Evolutionary conservation across 768 basidiomycete species (phyloP), one percentile per base, ranked within the genome.

Genomic region (Leccinum broughii): DNA sequence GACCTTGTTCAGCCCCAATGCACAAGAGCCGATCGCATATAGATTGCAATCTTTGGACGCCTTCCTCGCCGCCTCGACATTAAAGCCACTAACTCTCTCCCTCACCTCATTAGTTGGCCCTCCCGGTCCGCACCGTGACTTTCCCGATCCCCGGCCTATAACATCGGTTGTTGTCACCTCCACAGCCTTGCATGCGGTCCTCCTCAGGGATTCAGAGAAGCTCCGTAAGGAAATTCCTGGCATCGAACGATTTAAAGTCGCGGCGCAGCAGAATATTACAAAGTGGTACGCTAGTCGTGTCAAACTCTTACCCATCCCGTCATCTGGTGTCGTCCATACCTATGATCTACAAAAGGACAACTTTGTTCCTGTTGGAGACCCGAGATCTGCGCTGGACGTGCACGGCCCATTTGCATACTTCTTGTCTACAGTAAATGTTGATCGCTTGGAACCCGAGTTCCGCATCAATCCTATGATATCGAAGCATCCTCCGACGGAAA

Each of bases 391-490:
- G n/a, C 69, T 84, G 13, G 77, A 80, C 39, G 62, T 93, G 10
- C 66, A 79, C 3, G 95, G 93, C 2, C 93, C 93, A 5, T 97
- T 95, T 68, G 79, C 82, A 28, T 98, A 98, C 75, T 91, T 97
- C 71, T 74, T 95, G 26, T 84, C 89, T 9, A 89, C 90, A 0
- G 80, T 89, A 56, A 91, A 93, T 62, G 90, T 90, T 48, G 91
- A 93, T 74, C 82, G 96, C 13, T 78, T 98, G 64, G 96, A 98
- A 73, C 85, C 90, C 5, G 71, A 78, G 13, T 96, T 98, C 72
- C 80, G 85, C 60, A 90, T 97, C 60, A 78, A 85, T 15, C 93
- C 95, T 15, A 80, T 85, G 54, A 73, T 80, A 7, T 78, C 78
- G 39, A 71, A 73, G 3, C 74, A 79, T 28, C 81, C 85, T 3